Conservation (phyloP, 139 green algal species). For the Volvox africanus region DNA sequence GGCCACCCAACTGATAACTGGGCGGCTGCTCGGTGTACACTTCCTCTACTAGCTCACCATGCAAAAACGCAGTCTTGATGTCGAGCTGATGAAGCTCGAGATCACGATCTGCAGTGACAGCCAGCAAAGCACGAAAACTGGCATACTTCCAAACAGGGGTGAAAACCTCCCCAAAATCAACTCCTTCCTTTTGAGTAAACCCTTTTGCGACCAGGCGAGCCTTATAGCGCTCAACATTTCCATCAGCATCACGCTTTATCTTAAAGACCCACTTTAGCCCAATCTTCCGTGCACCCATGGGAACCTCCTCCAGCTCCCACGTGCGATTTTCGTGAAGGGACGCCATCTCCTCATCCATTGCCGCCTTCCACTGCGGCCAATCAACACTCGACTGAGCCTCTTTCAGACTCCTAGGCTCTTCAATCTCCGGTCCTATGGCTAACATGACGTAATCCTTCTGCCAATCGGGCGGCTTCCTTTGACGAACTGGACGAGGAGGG, state of each 20-base stretch:
- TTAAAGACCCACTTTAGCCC: too few relatives aligned
- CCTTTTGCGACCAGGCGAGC: constrained; percentile 73
- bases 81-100: constrained; percentile 68
- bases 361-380: constrained; percentile 13
- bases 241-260: too few relatives aligned
- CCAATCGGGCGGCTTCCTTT: background rate
- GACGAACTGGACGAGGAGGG: background rate
- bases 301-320: too few relatives aligned
- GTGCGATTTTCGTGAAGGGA: constrained; percentile 35
- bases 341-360: constrained; percentile 36
- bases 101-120: constrained; percentile 45
- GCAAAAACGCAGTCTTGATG: constrained; percentile 73
- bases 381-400: too few relatives aligned
- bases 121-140: too few relatives aligned
- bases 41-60: constrained; percentile 60
- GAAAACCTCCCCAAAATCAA: constrained; percentile 60
- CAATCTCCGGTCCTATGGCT: background rate
- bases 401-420: background rate
- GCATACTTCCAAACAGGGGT: too few relatives aligned
- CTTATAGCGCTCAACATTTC: too few relatives aligned
- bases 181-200: constrained; percentile 57
- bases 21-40: too few relatives aligned
- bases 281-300: too few relatives aligned
- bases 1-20: constrained; percentile 43
- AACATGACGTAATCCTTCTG: too few relatives aligned